Evolutionary conservation across 2,329 filamentous ascomycete genomes (phyloP), one percentile per base, ranked within the genome.

Genomic region (Pseudogymnoascus sp.): DNA sequence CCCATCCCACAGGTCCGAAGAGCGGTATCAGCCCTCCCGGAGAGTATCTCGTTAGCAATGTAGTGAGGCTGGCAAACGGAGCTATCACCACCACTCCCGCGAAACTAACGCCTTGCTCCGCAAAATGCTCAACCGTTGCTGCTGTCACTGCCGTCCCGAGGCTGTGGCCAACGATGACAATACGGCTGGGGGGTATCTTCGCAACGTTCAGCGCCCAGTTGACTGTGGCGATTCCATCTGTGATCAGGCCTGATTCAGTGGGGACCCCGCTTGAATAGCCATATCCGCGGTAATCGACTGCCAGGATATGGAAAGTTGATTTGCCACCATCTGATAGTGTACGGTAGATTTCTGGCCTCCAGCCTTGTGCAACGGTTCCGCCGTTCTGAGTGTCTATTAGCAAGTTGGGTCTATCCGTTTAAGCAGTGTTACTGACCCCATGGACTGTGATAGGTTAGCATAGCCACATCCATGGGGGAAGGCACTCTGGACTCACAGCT

Each of bases 241-340:
- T 84, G 63, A 96, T 90, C 6, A 97, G 77, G 0, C 93, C 93
- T 37, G 82, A 77, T 76, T 97, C 93, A 0, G 87, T 88, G 0
- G 93, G 93, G 3, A 76, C 77, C n/a, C 93, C 91, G 0, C 87
- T 90, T 7, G 90, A 95, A 40, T 84, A 82, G 0, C 92, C 93
- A 69, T 91, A 97, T 5, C 93, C 93, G 16, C 93, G 88, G 75
- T 97, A 97, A 78, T 96, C 92, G 69, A 96, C 86, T 40, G 91
- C 85, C n/a, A 97, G 79, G 49, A 96, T 84, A 72, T 97, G 93
- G 62, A 92, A 84, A 63, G 83, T 79, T 0, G 80, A 86, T 0
- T 82, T 83, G 1, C 88, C 89, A 2, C 87, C 85, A 61, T 88
- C 84, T 3, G 91, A 85, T 43, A 96, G 79, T 49, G 87, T 82